Conservation (phyloP, 1,284 basidiomycete genomes). For the Prillingera fragicola region DNA sequence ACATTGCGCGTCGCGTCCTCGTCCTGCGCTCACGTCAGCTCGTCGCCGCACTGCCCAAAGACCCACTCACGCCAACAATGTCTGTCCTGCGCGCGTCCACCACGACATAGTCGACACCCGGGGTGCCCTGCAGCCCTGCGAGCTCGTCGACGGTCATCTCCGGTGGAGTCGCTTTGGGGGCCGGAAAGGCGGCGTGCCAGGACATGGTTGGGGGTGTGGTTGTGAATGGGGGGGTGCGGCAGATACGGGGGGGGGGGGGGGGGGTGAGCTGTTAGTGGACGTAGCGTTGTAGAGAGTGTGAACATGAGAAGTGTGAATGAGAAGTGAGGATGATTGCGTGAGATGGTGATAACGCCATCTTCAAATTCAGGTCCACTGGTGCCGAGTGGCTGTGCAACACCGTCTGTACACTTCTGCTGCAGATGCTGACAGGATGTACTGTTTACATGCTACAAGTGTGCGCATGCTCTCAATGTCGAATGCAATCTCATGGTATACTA, state of each 20-base stretch:
- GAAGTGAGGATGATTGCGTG: too few relatives aligned
- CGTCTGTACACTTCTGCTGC: too few relatives aligned
- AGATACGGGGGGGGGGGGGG: not conserved
- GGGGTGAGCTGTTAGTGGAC: too few relatives aligned
- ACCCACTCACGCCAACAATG: slow-evolving; percentile 22
- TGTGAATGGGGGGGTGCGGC: not conserved
- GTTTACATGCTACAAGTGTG: too few relatives aligned
- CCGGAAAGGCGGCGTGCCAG: slow-evolving; percentile 22
- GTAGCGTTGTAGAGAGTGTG: too few relatives aligned
- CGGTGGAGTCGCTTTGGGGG: slow-evolving; percentile 9
- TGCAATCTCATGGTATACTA: too few relatives aligned
- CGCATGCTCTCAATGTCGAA: too few relatives aligned
- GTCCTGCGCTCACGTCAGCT: slow-evolving; percentile 9
- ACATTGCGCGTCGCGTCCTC: slow-evolving; percentile 14
- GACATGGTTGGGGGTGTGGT: slow-evolving; percentile 3
- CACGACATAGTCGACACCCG: slow-evolving; percentile 24
- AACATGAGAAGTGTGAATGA: too few relatives aligned
- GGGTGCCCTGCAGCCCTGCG: slow-evolving; percentile 2
- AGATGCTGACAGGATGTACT: too few relatives aligned
- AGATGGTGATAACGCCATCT: too few relatives aligned
- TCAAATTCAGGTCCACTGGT: too few relatives aligned
- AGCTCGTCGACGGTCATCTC: slow-evolving; percentile 21
- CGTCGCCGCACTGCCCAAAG: not conserved
- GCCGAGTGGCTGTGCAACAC: too few relatives aligned
- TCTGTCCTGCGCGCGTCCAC: slow-evolving; percentile 32